Percentiles rank a stretch among this genome's conserved stretches.
Conservation (phyloP, 1,284 basidiomycete genomes). For the Rhodofomes roseus region DNA sequence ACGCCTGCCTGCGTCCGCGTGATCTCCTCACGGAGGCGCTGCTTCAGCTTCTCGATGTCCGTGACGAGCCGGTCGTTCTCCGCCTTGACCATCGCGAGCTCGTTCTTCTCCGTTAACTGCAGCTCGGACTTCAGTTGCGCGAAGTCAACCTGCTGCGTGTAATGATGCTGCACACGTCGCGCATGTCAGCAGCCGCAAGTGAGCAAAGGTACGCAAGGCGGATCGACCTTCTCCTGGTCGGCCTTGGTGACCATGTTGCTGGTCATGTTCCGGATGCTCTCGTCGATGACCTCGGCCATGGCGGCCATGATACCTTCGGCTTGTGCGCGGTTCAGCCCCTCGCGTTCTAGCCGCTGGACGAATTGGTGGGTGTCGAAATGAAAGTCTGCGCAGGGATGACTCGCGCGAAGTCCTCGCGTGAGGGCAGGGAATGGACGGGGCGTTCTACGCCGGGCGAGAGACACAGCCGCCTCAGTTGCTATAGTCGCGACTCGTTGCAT, state of each 20-base stretch:
- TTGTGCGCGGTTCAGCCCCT: constrained; percentile 85
- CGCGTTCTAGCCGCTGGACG: constrained; percentile 82
- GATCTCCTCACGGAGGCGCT: constrained; percentile 89
- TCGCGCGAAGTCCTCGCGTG: constrained; percentile 10
- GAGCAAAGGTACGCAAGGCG: background rate
- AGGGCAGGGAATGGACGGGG: background rate
- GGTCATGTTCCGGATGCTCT: constrained; percentile 92
- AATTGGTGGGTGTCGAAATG: constrained; percentile 96
- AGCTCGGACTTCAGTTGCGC: constrained; percentile 95
- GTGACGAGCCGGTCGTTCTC: constrained; percentile 90
- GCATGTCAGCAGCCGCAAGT: constrained; percentile 1
- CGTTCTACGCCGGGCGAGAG: constrained; percentile 4
- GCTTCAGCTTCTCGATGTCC: constrained; percentile 96
- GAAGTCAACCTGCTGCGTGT: constrained; percentile 97
- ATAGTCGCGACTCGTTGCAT: background rate
- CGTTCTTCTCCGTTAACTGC: constrained; percentile 96
- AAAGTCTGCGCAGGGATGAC: constrained; percentile 38
- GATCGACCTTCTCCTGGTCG: constrained; percentile 85
- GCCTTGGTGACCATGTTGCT: constrained; percentile 91
- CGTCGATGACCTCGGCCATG: constrained; percentile 93
- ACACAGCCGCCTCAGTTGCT: background rate
- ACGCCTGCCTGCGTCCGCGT: constrained; percentile 93
- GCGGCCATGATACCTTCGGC: constrained; percentile 95
- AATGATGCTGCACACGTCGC: constrained; percentile 65
- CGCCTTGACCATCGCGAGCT: constrained; percentile 92